A percentile compares a stretch with the other conserved stretches of the same genome.
Evolutionary conservation across 2,329 filamentous ascomycete species (phyloP).

Genomic region (Lecanicillium sp.): DNA sequence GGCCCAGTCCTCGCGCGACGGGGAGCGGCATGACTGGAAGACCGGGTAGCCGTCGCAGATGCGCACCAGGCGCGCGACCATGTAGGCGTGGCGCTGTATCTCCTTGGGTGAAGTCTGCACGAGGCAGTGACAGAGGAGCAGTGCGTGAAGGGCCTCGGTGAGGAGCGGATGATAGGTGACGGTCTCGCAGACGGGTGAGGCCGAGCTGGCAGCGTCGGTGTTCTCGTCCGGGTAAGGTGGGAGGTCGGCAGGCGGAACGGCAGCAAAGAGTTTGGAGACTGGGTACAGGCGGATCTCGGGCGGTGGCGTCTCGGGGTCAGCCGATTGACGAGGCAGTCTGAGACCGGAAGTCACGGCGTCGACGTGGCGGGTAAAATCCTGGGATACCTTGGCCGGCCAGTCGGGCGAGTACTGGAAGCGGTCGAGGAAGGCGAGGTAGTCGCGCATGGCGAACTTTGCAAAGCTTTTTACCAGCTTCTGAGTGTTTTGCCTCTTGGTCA

Average conservation of each 20-base stretch:
- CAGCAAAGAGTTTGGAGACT: conserved; percentile 62
- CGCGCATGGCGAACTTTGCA: conserved; percentile 69
- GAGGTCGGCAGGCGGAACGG: conserved; percentile 59
- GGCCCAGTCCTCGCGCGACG: conserved; percentile 73
- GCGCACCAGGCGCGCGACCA: conserved; percentile 68
- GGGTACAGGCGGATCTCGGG: conserved; percentile 30
- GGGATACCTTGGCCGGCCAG: conserved; percentile 52
- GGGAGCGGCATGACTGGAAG: conserved; percentile 66
- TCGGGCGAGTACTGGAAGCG: conserved; percentile 75
- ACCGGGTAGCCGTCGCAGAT: conserved; percentile 75
- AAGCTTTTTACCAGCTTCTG: conserved; percentile 66
- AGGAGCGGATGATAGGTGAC: conserved; percentile 74
- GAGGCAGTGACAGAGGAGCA: conserved; percentile 74
- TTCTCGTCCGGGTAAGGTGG: conserved; percentile 64
- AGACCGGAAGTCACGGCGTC: conserved; percentile 26
- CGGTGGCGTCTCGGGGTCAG: conserved; percentile 30
- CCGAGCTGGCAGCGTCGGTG: too few species aligned
- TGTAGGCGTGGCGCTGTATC: conserved; percentile 72
- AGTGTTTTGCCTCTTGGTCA: conserved; percentile 16
- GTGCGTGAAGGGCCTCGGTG: conserved; percentile 69
- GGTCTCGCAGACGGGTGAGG: conserved; percentile 22
- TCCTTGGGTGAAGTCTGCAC: conserved; percentile 74
- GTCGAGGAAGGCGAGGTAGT: conserved; percentile 67
- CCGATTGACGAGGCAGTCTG: conserved; percentile 41
- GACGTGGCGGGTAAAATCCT: conserved; percentile 51